Evolutionary conservation across 805 yeast species (phyloP), one percentile per base, ranked within the genome.

Genomic region (Metschnikowia borealis): DNA sequence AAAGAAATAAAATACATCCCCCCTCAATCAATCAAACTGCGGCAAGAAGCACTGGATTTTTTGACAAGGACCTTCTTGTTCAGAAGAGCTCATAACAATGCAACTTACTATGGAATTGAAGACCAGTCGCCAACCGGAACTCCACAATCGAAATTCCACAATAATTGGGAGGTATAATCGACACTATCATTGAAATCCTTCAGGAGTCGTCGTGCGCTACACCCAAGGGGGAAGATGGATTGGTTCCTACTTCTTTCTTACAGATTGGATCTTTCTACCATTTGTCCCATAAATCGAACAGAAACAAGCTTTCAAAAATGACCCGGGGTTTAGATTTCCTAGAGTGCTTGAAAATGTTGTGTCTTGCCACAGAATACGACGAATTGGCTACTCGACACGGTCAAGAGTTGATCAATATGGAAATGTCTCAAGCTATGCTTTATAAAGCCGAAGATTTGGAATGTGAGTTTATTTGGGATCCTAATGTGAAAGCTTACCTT

Each of bases 351-450:
- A 69, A 72, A 52, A 69, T 82, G 64, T 65, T 74, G 53, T 80
- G 85, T 45, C 78, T 79, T 52, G 87, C 92, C 0, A 70, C 82
- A 0, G 97, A 90, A 65, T 90, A 87, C 61, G 89, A 89, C 63
- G 96, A 89, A 59, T 71, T 91, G 20, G 92, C 97, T 1, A 88
- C 94, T 1, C 77, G 97, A 54, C 97, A 91, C 64, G 96, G 96
- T 23, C 97, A 90, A 68, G 96, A 89, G 59, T 72, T 92, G 47
- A 68, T 89, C 50, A 71, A 70, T 14, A 79, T 80, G 47, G 76
- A 87, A 15, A 64, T 65, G 33, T 69, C 69, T 6, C 83, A 82
- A 53, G 81, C 81, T 45, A 80, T 87, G 74, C 74, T 89, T 47
- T 90, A 45, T 52, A 77, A 69, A 7, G 82, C 82, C 3, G 81